A percentile compares a stretch with the other conserved stretches of the same genome.
Conservation (phyloP, 2,329 filamentous ascomycete species). For the Penicillium rolfsii region DNA sequence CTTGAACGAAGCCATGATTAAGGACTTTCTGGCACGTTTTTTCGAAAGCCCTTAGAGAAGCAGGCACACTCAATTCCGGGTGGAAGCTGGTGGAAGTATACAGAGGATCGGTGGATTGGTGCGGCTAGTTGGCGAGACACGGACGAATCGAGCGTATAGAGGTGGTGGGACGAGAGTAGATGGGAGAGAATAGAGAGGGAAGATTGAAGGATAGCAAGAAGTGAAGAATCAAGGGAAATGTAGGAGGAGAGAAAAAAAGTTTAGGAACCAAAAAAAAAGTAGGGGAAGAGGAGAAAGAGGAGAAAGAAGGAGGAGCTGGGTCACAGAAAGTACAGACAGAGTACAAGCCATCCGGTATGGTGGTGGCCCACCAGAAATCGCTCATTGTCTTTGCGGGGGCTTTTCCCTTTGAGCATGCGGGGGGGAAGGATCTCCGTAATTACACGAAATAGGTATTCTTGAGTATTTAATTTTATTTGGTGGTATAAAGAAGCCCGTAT, state of each 20-base stretch:
- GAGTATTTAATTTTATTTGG: background rate
- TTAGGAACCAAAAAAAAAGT: slow-evolving; percentile 24
- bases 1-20: slow-evolving; percentile 47
- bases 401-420: slow-evolving; percentile 35
- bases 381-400: slow-evolving; percentile 33
- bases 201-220: slow-evolving; percentile 16
- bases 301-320: slow-evolving; percentile 27
- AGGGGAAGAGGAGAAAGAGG: slow-evolving; percentile 28
- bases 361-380: slow-evolving; percentile 31
- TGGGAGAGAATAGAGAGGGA: slow-evolving; percentile 11
- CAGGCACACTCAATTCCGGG: slow-evolving; percentile 27
- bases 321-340: slow-evolving; percentile 1
- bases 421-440: slow-evolving; percentile 22
- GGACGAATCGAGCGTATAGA: slow-evolving; percentile 13
- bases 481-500: background rate
- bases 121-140: slow-evolving; percentile 12
- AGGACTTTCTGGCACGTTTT: slow-evolving; percentile 37
- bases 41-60: slow-evolving; percentile 32
- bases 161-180: slow-evolving; percentile 13
- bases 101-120: slow-evolving; percentile 10
- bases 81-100: slow-evolving; percentile 24
- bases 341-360: slow-evolving; percentile 22
- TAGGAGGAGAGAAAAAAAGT: slow-evolving; percentile 20
- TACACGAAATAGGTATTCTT: slow-evolving; percentile 1
- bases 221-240: slow-evolving; percentile 4